Base-by-base conservation (phyloP, 2,329 filamentous ascomycete species). In the Calonectria henricotiae region DNA sequence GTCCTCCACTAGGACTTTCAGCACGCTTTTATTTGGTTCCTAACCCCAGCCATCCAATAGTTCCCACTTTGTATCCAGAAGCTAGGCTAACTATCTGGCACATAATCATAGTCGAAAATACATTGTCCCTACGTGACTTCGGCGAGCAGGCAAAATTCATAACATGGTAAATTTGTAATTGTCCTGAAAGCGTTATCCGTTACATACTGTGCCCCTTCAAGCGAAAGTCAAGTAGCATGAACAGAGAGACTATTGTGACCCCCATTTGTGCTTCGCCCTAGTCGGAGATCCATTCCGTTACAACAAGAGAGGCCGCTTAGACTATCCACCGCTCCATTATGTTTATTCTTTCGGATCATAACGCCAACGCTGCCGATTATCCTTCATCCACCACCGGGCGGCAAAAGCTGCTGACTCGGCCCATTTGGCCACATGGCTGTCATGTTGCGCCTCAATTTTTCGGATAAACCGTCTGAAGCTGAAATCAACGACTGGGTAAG, bases 371-470 rank as follows among this genome's bases (percentile, higher is more conserved):
- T 9, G 35, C 12, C 4, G 51, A 17, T n/a, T 37, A 1, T 39
- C 51, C 20, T 41, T 58, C 51, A 58, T 39, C 51, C 32, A 58
- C 51, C 51, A 58, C 3, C 35, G 32, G 13, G 51, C 32, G 20
- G 51, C 51, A 58, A 58, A 58, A 17, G 51, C 32, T 25, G 51
- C 51, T 7, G 51, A 39, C 32, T 58, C 51, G 35, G 23, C 51
- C 51, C 51, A 58, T 37, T 39, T 17, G 51, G 51, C 51, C 15
- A 37, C 37, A 23, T 58, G 32, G 5, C 13, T 7, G 20, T 32
- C 32, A 6, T 58, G 35, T 20, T 8, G 11, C 51, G 20, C 35
- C 23, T 58, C n/a, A 3, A 58, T 13, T 15, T 58, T 17, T n/a
- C 4, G 11, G 4, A 39, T 37, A 27, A 58, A 37, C 11, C 11